Evolutionary conservation across 2,329 filamentous ascomycete genomes (phyloP).

Genomic region (Xylariaceae sp.): DNA sequence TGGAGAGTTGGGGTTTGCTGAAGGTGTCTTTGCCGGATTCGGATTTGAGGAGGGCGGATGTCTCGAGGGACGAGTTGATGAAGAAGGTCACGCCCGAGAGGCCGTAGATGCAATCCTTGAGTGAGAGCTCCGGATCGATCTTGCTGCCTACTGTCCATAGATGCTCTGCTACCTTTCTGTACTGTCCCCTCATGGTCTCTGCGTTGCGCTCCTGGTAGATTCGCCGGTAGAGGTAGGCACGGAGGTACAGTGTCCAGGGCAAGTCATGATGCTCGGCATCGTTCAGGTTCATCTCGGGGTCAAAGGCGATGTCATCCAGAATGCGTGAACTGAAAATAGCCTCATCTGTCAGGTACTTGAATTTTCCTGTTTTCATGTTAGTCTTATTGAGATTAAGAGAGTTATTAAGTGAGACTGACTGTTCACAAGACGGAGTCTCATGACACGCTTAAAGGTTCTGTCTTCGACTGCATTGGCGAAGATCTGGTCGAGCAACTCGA

Average conservation of each 20-base stretch:
- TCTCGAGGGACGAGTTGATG: constrained; percentile 20
- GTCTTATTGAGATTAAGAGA: too few species aligned
- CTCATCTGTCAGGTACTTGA: constrained; percentile 19
- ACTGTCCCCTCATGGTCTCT: constrained; percentile 20
- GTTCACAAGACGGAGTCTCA: constrained; percentile 21
- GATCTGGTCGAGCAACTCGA: constrained; percentile 22
- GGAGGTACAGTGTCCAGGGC: constrained; percentile 18
- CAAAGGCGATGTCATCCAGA: constrained; percentile 19
- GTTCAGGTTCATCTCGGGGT: constrained; percentile 11
- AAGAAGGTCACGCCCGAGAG: constrained; percentile 19
- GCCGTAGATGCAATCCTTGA: constrained; percentile 18
- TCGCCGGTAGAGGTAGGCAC: constrained; percentile 16
- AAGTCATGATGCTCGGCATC: constrained; percentile 17
- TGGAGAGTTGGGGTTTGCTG: constrained; percentile 16
- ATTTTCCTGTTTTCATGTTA: constrained; percentile 16
- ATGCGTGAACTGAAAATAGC: constrained; percentile 20
- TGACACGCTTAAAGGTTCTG: constrained; percentile 21
- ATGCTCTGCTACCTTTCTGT: constrained; percentile 18
- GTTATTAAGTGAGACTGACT: constrained; percentile 12
- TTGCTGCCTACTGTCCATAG: constrained; percentile 19
- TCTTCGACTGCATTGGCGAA: constrained; percentile 20
- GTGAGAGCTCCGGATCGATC: constrained; percentile 14
- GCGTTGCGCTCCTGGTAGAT: constrained; percentile 18
- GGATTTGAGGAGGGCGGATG: constrained; percentile 16
- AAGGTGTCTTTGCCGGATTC: constrained; percentile 15